Base-by-base conservation (phyloP, 1,284 basidiomycete species). In the Cutaneotrichosporon sp. region DNA sequence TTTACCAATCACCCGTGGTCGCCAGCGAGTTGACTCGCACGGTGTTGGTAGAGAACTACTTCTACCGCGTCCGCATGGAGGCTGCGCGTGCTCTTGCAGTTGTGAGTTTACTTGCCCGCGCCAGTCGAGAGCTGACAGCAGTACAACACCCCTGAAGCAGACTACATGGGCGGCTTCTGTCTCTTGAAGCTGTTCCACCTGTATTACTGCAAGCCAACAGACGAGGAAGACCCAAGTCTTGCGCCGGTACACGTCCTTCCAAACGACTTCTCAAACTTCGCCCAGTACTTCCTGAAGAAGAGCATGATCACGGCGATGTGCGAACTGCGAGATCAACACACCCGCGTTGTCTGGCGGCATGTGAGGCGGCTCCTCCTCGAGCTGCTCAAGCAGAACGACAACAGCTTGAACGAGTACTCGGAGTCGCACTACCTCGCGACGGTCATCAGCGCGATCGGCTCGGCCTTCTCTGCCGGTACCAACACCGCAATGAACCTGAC, bases 41-140 rank as follows among this genome's bases (percentile, higher is more conserved):
- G 0, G 89, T 97, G 5, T 84, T 99, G 27, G 95, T 98, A 24
- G 87, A 90, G 42, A 97, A 97, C 75, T 99, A 99, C 80, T 98
- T 91, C 79, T 97, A 90, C 77, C 89, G 95, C n/a, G 91, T 99
- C 58, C 89, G 97, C 11, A 94, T 92, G 79, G 97, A 98, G 79
- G 97, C 97, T 1, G 92, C 91, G 4, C 80, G 88, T 47, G 92
- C 92, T 1, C 84, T 99, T 34, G 88, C 94, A 53, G 84, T 84
- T 42, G 93, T 95, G 75, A 75, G 90, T 83, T 25, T 51, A 33
- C 59, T 38, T 8, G 18, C 2, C 16, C n/a, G 3, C 4, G 5
- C 11, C 1, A 4, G 11, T 16, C 18, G 25, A 11, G 18, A 25
- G 27, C 50, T 54, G 29, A 47, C 63, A 46, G 16, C 67, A 77